These are phyloP conservation scores for Fraxinus dipetala DNA, from an alignment of 305 asterid genomes.

Conservation along the genomic window DNA sequence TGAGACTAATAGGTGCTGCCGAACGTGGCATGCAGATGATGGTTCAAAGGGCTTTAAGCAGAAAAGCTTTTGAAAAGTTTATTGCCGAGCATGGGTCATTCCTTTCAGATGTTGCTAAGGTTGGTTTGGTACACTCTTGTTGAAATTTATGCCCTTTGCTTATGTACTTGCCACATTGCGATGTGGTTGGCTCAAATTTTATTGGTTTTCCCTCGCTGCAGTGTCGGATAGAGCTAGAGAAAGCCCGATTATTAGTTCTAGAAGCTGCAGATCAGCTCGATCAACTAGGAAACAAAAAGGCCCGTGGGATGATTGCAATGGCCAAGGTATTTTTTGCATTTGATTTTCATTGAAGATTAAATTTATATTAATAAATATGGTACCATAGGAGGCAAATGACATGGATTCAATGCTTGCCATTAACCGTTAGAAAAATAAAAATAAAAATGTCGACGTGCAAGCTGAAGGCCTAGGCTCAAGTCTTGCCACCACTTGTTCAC, in stretches of 20 bases:
- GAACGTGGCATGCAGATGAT: slow-evolving; percentile 93
- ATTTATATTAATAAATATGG: background rate
- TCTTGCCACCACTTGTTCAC: background rate
- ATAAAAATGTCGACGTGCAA: background rate
- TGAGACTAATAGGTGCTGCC: slow-evolving; percentile 92
- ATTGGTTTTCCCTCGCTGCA: slow-evolving; percentile 25
- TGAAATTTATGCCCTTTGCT: background rate
- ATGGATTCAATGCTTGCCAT: background rate
- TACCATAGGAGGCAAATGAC: background rate
- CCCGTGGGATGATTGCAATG: slow-evolving; percentile 89
- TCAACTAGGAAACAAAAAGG: slow-evolving; percentile 69
- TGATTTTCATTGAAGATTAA: background rate
- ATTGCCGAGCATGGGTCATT: slow-evolving; percentile 91
- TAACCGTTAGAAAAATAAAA: background rate
- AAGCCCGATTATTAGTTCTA: slow-evolving; percentile 75
- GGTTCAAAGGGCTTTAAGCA: slow-evolving; percentile 75
- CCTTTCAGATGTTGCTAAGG: slow-evolving; percentile 88
- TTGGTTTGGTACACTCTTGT: slow-evolving; percentile 18
- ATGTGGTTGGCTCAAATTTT: background rate
- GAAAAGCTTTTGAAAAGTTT: slow-evolving; percentile 67
- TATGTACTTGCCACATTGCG: background rate
- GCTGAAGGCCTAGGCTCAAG: background rate
- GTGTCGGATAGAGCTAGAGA: slow-evolving; percentile 91
- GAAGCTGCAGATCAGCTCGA: slow-evolving; percentile 98
- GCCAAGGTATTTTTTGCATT: slow-evolving; percentile 61